Evolutionary conservation across 2,329 filamentous ascomycete genomes (phyloP), one percentile per base, ranked within the genome.

Genomic region (Pestalotiopsis sp.): DNA sequence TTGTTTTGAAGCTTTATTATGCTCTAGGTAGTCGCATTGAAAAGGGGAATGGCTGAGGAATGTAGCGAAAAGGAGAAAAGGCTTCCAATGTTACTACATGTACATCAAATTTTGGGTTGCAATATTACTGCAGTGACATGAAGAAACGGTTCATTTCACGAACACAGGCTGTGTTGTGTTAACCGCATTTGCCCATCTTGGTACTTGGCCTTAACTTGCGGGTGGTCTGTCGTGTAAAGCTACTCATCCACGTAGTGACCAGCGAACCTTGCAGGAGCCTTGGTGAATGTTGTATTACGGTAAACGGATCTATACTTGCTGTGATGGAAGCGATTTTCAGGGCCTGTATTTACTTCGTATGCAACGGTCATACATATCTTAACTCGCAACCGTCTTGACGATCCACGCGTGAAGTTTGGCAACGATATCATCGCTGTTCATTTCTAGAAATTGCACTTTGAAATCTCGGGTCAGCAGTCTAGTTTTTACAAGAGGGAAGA

Each of bases 351-450:
- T 31, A 31, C 27, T 31, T 31, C 5, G 27, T 31, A 31, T 6
- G 27, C 27, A 31, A 1, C 27, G 27, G 27, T 31, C 27, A 31
- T 31, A 1, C 17, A 6, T n/a, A 9, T 61, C 27, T 61, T 11
- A 41, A 61, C 11, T 31, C n/a, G 17, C 11, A 38, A 64, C 14
- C 5, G 66, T 57, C 45, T 59, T 36, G 17, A 58, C 7, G 13
- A 68, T 68, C 66, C 66, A 68, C 3, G 64, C 66, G 41, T 68
- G 59, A 5, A 68, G 52, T 20, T 64, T 68, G 17, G 39, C 45
- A 3, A 52, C 67, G 31, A 68, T 68, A 6, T 59, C 62, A 36
- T 68, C 62, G 25, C 67, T 68, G 38, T 68, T 68, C 62, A 25
- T 60, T 20, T 67, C 66, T 58, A 67, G 20, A 60, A 67, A 67